These are phyloP conservation scores for Tetrahymena borealis DNA, from an alignment of 73 alveolate species.

Conservation along the genomic window DNA sequence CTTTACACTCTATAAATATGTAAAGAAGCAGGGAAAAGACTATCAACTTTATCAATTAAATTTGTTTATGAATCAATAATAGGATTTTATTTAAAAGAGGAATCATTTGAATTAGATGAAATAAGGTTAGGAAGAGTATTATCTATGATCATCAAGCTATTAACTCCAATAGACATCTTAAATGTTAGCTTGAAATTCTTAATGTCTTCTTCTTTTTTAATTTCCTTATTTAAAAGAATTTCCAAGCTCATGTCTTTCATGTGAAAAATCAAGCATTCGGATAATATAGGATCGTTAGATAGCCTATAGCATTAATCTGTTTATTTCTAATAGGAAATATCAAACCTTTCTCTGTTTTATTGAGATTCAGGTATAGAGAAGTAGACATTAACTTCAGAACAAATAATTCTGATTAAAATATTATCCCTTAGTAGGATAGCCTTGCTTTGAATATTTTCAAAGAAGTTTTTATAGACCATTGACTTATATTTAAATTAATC, in stretches of 20 bases:
- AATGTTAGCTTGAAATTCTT: background rate
- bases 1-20: background rate
- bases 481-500: background rate
- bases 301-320: background rate
- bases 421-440: background rate
- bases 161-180: background rate
- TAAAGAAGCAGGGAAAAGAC: background rate
- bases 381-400: background rate
- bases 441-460: background rate
- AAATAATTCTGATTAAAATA: background rate
- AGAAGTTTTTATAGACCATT: background rate
- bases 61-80: too few species aligned
- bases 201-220: background rate
- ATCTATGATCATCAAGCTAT: background rate
- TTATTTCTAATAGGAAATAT: background rate
- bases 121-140: background rate
- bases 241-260: background rate
- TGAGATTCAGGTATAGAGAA: background rate
- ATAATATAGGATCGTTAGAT: background rate
- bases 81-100: too few species aligned
- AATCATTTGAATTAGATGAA: background rate
- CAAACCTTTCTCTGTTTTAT: background rate
- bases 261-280: background rate
- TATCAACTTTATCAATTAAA: too few species aligned
- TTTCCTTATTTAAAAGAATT: background rate